Base-by-base conservation (phyloP, 148 eudicot genomes). In the Chenopodium suecicum region DNA sequence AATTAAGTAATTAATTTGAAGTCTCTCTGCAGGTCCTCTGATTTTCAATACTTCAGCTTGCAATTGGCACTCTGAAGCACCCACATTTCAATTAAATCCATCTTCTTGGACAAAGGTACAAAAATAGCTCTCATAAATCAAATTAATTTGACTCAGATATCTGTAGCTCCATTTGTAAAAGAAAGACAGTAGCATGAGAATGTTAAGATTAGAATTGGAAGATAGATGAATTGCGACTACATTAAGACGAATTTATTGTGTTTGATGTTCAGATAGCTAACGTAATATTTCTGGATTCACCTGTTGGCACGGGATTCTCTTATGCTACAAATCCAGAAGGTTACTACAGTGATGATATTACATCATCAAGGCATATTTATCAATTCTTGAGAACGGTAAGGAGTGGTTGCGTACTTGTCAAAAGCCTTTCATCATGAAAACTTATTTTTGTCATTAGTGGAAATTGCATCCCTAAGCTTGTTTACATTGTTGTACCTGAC, bases 221-320 rank as follows among this genome's bases (percentile, higher is more conserved):
- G 70, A 66, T 23, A 4, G 10, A 2, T 66, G 25, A 66, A 23
- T 66, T 25, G 22, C 27, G 32, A 66, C 10, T n/a, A 25, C 1
- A 65, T 13, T 65, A 65, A 65, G 69, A 25, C 31, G 32, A 29
- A 78, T 48, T n/a, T 68, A n/a, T 66, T 27, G 14, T 58, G 5
- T 54, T 68, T 79, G 20, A 37, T 52, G 11, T 80, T 77, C 83
- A 91, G 97, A 88, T 85, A 8, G 90, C 94, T 19, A 94, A 64
- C 74, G 81, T 94, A 23, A 78, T 94, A 70, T 92, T 90, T 86
- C 41, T 92, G 19, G 98, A 94, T 73, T 67, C 85, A 32, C 93
- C 96, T 0, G 92, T 89, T 63, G 93, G 96, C 37, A 72, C 92
- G 47, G 98, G 98, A 82, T 94, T 94, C 74, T 94, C 94, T 4